These are phyloP conservation scores for Alternaria atra DNA, from an alignment of 2,329 filamentous ascomycete species.

Conservation along the genomic window DNA sequence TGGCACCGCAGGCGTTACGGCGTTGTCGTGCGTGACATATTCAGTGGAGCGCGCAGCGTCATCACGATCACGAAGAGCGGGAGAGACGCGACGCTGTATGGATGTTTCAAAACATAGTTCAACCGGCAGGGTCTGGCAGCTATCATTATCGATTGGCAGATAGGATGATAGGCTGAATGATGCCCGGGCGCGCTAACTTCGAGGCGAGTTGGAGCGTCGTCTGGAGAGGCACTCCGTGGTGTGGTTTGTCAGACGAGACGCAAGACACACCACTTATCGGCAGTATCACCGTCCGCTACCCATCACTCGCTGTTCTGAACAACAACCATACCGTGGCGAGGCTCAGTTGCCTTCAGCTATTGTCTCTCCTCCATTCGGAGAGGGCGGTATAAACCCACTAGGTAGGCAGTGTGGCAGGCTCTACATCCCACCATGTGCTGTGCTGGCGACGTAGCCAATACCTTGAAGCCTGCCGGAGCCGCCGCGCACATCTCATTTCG, in stretches of 20 bases:
- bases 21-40: constrained; percentile 36
- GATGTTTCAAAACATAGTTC: constrained; percentile 48
- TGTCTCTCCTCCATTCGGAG: constrained; percentile 28
- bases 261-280: constrained; percentile 19
- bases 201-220: constrained; percentile 22
- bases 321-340: constrained; percentile 22
- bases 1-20: constrained; percentile 45
- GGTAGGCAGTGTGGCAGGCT: constrained; percentile 13
- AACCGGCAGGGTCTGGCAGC: constrained; percentile 41
- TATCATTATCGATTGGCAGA: constrained; percentile 52
- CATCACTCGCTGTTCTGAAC: constrained; percentile 11
- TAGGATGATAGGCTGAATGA: constrained; percentile 43
- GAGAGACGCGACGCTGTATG: constrained; percentile 35
- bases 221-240: constrained; percentile 21
- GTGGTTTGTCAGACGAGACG: constrained; percentile 37
- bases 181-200: constrained; percentile 33
- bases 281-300: constrained; percentile 5
- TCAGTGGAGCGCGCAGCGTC: constrained; percentile 25
- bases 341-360: constrained; percentile 19
- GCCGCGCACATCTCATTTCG: constrained; percentile 50
- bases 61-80: constrained; percentile 33
- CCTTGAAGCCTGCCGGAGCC: constrained; percentile 30
- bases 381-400: constrained; percentile 28
- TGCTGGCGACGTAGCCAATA: constrained; percentile 26
- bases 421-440: constrained; percentile 31